phyloP scores from a whole-genome alignment of 352 stramenopile species.

The Phytophthora rubi region DNA sequence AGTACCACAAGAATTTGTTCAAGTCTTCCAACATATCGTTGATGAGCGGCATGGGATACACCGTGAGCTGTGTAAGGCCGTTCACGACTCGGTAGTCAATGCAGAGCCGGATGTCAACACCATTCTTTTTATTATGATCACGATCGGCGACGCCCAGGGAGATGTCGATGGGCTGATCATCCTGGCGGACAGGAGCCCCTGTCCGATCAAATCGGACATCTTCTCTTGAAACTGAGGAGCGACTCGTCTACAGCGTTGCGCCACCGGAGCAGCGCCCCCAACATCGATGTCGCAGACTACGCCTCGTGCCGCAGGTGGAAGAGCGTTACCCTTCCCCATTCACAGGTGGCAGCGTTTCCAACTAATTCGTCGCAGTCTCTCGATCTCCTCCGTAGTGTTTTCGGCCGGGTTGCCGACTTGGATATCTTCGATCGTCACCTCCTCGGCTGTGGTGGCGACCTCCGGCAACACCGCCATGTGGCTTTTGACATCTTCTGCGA shows the following conservation, averaged over 20 bases:
- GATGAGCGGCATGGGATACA: slow-evolving; percentile 32
- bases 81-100: no score
- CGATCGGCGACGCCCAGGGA: slow-evolving; percentile 5
- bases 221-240: slow-evolving; percentile 27
- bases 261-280: no score
- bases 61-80: no score
- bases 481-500: not conserved
- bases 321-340: no score
- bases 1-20: slow-evolving; percentile 24
- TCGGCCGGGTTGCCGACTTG: not conserved
- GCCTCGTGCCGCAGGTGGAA: no score
- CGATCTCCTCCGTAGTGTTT: not conserved
- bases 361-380: not conserved
- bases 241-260: not conserved
- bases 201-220: slow-evolving; percentile 30
- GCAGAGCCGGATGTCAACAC: no score
- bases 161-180: slow-evolving; percentile 29
- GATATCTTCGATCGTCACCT: slow-evolving; percentile 1
- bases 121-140: no score
- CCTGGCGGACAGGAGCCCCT: slow-evolving; percentile 24
- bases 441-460: not conserved
- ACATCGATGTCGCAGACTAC: no score
- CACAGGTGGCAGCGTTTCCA: no score
- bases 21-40: slow-evolving; percentile 25
- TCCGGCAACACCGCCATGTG: not conserved